Conservation (phyloP, 192 early-diverging fungal genomes). For the Coemansia sp. region DNA sequence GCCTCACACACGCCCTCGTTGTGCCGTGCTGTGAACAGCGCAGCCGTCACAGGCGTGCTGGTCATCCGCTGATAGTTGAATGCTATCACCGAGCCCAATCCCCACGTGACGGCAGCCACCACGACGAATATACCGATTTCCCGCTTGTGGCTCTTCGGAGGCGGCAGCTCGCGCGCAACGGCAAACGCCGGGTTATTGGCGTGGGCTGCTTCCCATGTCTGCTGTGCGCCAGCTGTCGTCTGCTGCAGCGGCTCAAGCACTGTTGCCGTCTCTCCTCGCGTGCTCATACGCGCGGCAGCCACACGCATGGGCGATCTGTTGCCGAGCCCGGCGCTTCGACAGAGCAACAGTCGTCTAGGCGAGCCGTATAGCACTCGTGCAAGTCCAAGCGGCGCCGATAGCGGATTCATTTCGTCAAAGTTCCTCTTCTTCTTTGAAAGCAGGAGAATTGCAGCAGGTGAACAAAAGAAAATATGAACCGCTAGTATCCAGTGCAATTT, state of each 20-base stretch:
- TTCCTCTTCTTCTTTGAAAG: not conserved
- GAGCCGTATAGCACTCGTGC: not conserved
- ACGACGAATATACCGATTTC: constrained; percentile 46
- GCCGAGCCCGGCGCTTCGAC: not conserved
- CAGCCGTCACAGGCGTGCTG: constrained; percentile 54
- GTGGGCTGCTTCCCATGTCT: constrained; percentile 41
- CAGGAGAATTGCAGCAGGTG: not conserved
- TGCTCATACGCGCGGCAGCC: constrained; percentile 2
- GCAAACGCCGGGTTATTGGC: constrained; percentile 55
- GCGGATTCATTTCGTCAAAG: not conserved
- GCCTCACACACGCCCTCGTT: constrained; percentile 33
- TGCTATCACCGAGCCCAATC: constrained; percentile 44
- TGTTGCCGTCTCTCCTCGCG: constrained; percentile 14
- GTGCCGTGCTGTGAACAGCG: constrained; percentile 52
- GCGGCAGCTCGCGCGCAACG: constrained; percentile 47
- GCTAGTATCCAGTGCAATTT: not conserved
- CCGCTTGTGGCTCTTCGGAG: constrained; percentile 48
- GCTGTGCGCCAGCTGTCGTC: not conserved
- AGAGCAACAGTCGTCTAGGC: constrained; percentile 1
- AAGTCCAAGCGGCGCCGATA: not conserved
- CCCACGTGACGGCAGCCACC: constrained; percentile 47
- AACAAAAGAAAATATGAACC: not conserved
- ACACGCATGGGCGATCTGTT: not conserved
- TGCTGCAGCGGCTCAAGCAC: not conserved
- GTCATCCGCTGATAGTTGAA: constrained; percentile 59